phyloP scores from a whole-genome alignment of 192 early-diverging fungal genomes.

The Thamnidium elegans region DNA sequence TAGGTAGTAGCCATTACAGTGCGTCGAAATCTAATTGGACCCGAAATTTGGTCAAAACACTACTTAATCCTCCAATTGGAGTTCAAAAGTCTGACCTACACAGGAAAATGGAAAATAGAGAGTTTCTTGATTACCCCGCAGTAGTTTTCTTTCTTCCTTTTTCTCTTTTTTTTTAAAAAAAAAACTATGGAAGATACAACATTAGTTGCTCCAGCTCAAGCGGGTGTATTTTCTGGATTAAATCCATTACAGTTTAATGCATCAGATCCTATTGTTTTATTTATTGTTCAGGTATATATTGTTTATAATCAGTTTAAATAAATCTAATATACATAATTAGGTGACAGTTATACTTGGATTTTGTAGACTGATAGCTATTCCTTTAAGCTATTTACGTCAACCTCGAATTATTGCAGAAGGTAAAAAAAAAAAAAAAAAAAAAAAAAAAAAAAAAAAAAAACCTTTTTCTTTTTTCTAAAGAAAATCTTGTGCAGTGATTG shows the following conservation, averaged over 20 bases:
- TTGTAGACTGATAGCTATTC: conserved; percentile 64
- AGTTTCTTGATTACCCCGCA: no score
- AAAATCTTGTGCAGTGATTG: conserved; percentile 53
- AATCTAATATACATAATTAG: conserved; percentile 20
- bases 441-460: no score
- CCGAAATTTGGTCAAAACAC: no score
- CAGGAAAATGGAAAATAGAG: no score
- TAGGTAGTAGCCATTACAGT: no score
- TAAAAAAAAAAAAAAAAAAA: no score
- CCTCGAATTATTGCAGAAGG: conserved; percentile 87
- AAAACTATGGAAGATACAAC: no score
- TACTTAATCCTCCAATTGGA: no score
- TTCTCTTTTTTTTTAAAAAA: not conserved
- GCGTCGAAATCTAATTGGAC: no score
- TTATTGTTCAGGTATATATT: conserved; percentile 69
- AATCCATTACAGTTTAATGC: conserved; percentile 58
- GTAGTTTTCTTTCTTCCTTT: no score
- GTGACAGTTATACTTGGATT: conserved; percentile 65
- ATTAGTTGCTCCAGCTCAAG: conserved; percentile 22
- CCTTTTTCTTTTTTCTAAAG: no score
- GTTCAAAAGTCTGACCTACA: no score
- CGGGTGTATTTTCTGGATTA: conserved; percentile 60
- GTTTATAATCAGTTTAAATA: not conserved
- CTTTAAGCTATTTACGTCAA: conserved; percentile 63
- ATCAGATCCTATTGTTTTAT: conserved; percentile 62